These are phyloP conservation scores for Rhizopus delemar DNA, from an alignment of 371 early-diverging fungal species.

Conservation along the genomic window DNA sequence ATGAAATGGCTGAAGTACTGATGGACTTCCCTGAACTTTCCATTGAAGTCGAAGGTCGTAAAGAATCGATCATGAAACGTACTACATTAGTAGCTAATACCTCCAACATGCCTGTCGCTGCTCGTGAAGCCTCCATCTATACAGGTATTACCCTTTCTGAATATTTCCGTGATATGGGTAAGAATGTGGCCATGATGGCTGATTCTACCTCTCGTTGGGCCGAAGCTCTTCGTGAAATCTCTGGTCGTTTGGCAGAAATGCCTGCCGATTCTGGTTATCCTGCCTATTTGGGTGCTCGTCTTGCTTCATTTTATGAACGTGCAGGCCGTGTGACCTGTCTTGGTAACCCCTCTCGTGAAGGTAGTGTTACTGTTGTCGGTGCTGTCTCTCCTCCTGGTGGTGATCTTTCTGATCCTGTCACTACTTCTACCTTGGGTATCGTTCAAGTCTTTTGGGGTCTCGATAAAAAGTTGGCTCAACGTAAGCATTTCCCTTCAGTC, in stretches of 20 bases:
- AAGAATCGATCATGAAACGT: constrained; percentile 99
- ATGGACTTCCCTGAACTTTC: constrained; percentile 99
- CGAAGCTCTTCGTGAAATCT: constrained; percentile 99
- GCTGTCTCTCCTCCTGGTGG: constrained; percentile 99
- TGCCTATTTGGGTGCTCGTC: constrained; percentile 98
- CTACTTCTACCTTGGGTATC: constrained; percentile 98
- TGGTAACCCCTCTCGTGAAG: constrained; percentile 94
- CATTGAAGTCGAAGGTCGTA: constrained; percentile 88
- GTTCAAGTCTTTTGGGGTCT: constrained; percentile 99
- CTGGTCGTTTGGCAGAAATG: constrained; percentile 99
- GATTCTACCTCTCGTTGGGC: constrained; percentile 99
- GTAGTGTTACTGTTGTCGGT: constrained; percentile 99
- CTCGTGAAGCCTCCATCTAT: constrained; percentile 99
- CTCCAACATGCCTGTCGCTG: constrained; percentile 99
- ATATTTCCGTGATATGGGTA: constrained; percentile 99
- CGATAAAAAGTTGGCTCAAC: constrained; percentile 99
- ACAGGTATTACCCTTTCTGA: constrained; percentile 99
- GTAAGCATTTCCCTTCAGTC: constrained; percentile 99
- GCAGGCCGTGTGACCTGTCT: constrained; percentile 97
- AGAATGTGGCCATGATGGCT: constrained; percentile 99
- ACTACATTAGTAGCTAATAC: constrained; percentile 99
- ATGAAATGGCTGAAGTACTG: constrained; percentile 99
- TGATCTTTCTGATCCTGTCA: constrained; percentile 99
- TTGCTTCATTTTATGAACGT: constrained; percentile 99
- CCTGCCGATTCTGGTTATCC: constrained; percentile 99